Conservation (phyloP, 352 stramenopile genomes). For the Plasmopara viticola region DNA sequence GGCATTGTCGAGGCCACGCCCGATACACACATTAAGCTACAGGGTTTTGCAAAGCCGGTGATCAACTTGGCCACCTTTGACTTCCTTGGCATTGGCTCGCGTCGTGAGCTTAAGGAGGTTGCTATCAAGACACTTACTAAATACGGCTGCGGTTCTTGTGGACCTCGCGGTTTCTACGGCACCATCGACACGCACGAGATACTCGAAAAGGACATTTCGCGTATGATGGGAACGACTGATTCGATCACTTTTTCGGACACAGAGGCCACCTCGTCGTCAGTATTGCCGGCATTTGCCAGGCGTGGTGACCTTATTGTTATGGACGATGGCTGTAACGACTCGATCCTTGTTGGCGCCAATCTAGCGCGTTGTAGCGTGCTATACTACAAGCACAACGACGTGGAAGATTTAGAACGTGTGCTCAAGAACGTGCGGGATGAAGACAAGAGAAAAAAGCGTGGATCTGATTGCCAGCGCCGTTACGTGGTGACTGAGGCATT, state of each 20-base stretch:
- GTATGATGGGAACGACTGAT: constrained; percentile 90
- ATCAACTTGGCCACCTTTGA: constrained; percentile 97
- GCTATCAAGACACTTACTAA: constrained; percentile 88
- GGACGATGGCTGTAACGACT: constrained; percentile 95
- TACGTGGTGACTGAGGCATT: constrained; percentile 98
- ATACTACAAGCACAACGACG: constrained; percentile 98
- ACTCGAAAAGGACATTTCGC: constrained; percentile 88
- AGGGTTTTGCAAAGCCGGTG: constrained; percentile 56
- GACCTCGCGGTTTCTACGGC: constrained; percentile 97
- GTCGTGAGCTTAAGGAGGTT: constrained; percentile 83
- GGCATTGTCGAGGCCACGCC: constrained; percentile 78
- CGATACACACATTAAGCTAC: constrained; percentile 77
- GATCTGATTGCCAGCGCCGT: constrained; percentile 85
- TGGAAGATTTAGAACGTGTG: constrained; percentile 92
- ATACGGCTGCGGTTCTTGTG: constrained; percentile 97
- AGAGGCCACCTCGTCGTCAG: constrained; percentile 90
- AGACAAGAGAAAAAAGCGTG: constrained; percentile 82
- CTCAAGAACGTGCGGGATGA: constrained; percentile 81
- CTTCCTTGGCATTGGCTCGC: constrained; percentile 90
- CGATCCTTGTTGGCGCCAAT: constrained; percentile 89
- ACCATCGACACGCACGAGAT: constrained; percentile 91
- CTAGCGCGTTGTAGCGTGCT: constrained; percentile 90
- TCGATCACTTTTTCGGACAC: constrained; percentile 97
- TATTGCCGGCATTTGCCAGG: constrained; percentile 96
- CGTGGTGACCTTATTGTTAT: constrained; percentile 95